Conservation (phyloP, 495 filamentous ascomycete species). For the Talaromyces proteolyticus region DNA sequence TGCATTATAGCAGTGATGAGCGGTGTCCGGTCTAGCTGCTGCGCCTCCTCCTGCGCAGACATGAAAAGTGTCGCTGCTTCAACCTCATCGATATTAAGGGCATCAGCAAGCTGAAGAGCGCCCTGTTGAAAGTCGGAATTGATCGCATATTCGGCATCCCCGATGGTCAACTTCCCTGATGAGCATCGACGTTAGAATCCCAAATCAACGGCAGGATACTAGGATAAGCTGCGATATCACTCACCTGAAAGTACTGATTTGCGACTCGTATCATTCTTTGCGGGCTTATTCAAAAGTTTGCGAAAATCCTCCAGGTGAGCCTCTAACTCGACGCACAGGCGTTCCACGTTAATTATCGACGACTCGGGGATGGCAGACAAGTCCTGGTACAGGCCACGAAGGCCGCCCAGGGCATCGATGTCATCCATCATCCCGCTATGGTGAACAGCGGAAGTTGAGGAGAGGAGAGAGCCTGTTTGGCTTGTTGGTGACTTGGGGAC, state of each 20-base stretch:
- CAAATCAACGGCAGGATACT: not conserved
- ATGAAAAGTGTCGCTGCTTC: slow-evolving; percentile 71
- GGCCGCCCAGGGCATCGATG: slow-evolving; percentile 54
- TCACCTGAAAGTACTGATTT: slow-evolving; percentile 51
- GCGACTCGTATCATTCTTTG: slow-evolving; percentile 63
- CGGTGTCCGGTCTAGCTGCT: slow-evolving; percentile 59
- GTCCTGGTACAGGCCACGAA: slow-evolving; percentile 74
- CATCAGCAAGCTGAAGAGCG: slow-evolving; percentile 73
- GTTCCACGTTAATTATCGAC: slow-evolving; percentile 54
- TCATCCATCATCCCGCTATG: slow-evolving; percentile 53
- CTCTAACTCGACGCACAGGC: slow-evolving; percentile 62
- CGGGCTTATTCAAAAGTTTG: slow-evolving; percentile 68
- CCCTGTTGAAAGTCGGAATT: slow-evolving; percentile 83
- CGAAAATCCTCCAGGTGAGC: slow-evolving; percentile 64
- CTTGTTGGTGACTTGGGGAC: not conserved
- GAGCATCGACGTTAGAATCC: slow-evolving; percentile 27
- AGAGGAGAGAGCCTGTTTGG: slow-evolving; percentile 3
- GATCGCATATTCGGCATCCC: slow-evolving; percentile 68
- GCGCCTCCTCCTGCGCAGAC: slow-evolving; percentile 56
- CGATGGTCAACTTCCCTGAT: slow-evolving; percentile 64
- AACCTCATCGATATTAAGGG: slow-evolving; percentile 83
- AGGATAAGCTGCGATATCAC: slow-evolving; percentile 3
- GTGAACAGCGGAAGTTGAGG: not conserved
- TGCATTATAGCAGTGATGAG: slow-evolving; percentile 70
- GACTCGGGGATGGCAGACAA: slow-evolving; percentile 60